Conservation (phyloP, 2,329 filamentous ascomycete genomes). For the Myotisia sp. region DNA sequence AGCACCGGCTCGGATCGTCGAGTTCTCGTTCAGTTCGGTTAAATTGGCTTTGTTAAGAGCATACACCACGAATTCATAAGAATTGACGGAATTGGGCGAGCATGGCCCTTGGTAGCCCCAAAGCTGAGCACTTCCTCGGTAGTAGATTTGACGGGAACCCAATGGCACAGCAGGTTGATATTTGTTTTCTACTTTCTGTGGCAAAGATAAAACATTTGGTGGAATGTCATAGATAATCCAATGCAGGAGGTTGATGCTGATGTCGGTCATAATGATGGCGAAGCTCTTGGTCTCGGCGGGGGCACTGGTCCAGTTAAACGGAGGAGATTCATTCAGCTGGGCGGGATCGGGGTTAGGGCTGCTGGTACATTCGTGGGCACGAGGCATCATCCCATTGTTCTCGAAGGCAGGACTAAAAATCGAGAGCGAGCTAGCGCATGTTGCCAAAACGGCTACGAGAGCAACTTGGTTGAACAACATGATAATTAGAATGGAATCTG, state of each 20-base stretch:
- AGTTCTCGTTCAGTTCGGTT: background rate
- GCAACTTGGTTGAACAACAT: background rate
- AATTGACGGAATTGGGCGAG: background rate
- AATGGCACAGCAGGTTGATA: background rate
- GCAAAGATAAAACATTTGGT: background rate
- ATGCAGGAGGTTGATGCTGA: slow-evolving; percentile 1
- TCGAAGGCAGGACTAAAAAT: background rate
- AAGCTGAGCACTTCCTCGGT: background rate
- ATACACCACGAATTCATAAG: slow-evolving; percentile 1
- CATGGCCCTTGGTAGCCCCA: background rate
- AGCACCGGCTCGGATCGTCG: background rate
- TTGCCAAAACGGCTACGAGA: background rate
- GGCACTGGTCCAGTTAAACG: background rate
- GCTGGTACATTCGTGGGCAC: slow-evolving; percentile 1
- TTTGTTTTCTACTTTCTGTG: background rate
- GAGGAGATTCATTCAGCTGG: background rate
- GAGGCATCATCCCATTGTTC: background rate
- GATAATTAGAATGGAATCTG: background rate
- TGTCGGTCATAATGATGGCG: slow-evolving; percentile 1
- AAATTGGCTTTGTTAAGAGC: background rate
- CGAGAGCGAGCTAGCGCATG: background rate
- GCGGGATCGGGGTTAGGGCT: background rate
- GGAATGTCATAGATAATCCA: slow-evolving; percentile 2
- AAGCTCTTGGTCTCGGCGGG: background rate
- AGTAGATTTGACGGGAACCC: background rate